These are phyloP conservation scores for Glycine soja DNA, from an alignment of 306 rosid species.

Conservation along the genomic window DNA sequence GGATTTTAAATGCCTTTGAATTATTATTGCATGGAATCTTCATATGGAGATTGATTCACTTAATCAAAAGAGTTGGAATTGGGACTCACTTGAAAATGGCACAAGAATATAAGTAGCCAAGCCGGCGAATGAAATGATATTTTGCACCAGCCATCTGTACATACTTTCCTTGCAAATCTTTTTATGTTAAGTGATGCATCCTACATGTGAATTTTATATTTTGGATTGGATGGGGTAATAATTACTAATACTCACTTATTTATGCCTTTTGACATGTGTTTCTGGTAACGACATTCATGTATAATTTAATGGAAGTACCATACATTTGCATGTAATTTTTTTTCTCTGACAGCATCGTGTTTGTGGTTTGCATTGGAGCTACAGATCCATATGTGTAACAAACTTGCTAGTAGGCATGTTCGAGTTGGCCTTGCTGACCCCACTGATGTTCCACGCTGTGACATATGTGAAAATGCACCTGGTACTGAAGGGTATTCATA, in stretches of 20 bases:
- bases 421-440: conserved; percentile 78
- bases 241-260: conserved; percentile 26
- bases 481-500: conserved; percentile 51
- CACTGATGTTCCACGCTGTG: conserved; percentile 70
- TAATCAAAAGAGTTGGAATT: not conserved
- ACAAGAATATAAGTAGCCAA: not conserved
- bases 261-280: conserved; percentile 3
- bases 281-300: not conserved
- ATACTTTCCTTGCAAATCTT: not conserved
- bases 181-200: not conserved
- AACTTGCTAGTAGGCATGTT: conserved; percentile 76
- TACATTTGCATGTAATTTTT: conserved; percentile 9
- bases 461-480: conserved; percentile 80
- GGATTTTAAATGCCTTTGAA: not conserved
- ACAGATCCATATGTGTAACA: conserved; percentile 82
- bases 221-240: not conserved
- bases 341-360: conserved; percentile 18
- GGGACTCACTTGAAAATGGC: not conserved
- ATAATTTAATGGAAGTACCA: conserved; percentile 6
- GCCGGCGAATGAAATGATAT: not conserved
- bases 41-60: not conserved
- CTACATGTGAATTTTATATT: not conserved
- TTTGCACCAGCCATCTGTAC: not conserved
- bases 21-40: not conserved
- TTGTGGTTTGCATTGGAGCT: conserved; percentile 43